These are phyloP conservation scores for Dryas octopetala DNA, from an alignment of 306 rosid genomes.

Conservation along the genomic window DNA sequence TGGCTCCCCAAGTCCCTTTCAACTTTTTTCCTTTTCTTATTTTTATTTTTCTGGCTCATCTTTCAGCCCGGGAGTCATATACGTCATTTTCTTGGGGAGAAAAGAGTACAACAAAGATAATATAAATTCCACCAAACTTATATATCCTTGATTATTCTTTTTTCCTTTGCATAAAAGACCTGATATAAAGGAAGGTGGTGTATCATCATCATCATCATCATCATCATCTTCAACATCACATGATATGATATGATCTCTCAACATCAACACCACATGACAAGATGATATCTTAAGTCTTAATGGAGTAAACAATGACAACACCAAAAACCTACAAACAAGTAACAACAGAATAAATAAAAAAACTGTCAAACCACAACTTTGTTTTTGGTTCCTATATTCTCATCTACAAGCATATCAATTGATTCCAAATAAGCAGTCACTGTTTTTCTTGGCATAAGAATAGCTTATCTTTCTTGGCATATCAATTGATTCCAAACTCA, in stretches of 20 bases:
- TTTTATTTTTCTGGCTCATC: background rate
- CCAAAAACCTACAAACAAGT: no score
- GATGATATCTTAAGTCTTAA: no score
- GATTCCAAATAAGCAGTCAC: no score
- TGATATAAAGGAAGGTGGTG: no score
- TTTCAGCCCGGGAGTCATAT: background rate
- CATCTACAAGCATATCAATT: background rate
- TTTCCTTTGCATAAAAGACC: background rate
- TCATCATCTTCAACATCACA: background rate
- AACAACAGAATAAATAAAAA: no score
- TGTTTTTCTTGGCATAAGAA: background rate
- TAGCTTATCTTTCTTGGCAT: background rate
- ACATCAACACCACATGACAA: background rate
- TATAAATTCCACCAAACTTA: background rate
- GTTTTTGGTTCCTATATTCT: background rate
- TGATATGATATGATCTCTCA: background rate
- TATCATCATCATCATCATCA: background rate
- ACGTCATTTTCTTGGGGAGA: background rate
- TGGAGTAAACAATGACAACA: background rate
- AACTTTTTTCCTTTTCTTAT: background rate
- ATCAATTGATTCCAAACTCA: background rate
- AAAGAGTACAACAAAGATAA: background rate
- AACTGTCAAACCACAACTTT: background rate
- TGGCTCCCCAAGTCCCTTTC: background rate
- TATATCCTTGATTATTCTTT: no score